A percentile compares a stretch with the other conserved stretches of the same genome.
These are phyloP conservation scores for Athelia psychrophila DNA, from an alignment of 1,284 basidiomycete species.

Conservation along the genomic window DNA sequence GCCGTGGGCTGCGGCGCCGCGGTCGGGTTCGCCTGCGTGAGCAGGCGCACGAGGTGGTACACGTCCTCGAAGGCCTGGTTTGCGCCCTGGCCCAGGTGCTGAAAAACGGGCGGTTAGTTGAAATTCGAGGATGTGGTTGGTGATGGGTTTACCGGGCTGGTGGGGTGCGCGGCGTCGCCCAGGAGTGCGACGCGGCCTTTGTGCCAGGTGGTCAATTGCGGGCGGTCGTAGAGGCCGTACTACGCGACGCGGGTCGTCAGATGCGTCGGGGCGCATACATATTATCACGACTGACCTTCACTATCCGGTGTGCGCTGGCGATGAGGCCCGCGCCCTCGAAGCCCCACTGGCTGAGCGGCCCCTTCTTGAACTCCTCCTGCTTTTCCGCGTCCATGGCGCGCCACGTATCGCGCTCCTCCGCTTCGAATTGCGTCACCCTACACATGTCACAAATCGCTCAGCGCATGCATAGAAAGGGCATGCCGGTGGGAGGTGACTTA, in stretches of 20 bases:
- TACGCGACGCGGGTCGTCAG: conserved; percentile 18
- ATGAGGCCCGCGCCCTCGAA: conserved; percentile 36
- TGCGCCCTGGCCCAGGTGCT: conserved; percentile 50
- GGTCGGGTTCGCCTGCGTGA: conserved; percentile 31
- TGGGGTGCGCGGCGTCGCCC: conserved; percentile 45
- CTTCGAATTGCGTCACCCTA: conserved; percentile 35
- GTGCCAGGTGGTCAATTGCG: conserved; percentile 41
- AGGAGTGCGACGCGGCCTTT: conserved; percentile 36
- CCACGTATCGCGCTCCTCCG: conserved; percentile 42
- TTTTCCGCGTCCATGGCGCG: conserved; percentile 29
- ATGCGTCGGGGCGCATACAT: not conserved
- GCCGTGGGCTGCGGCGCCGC: conserved; percentile 24
- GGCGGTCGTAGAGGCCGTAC: conserved; percentile 47
- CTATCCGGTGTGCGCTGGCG: conserved; percentile 28
- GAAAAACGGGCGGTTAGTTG: not conserved
- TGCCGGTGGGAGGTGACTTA: no score
- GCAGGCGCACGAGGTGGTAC: conserved; percentile 34
- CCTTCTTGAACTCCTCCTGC: conserved; percentile 28
- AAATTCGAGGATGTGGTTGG: conserved; percentile 2
- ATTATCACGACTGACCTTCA: conserved; percentile 32
- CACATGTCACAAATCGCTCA: no score
- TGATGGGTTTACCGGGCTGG: conserved; percentile 25
- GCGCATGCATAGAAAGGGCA: no score
- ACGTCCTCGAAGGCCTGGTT: conserved; percentile 48
- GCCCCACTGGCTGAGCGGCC: conserved; percentile 29